A percentile compares a stretch with the other conserved stretches of the same genome.
These are phyloP conservation scores for Corynascus novoguineensis DNA, from an alignment of 495 filamentous ascomycete species.

Conservation along the genomic window DNA sequence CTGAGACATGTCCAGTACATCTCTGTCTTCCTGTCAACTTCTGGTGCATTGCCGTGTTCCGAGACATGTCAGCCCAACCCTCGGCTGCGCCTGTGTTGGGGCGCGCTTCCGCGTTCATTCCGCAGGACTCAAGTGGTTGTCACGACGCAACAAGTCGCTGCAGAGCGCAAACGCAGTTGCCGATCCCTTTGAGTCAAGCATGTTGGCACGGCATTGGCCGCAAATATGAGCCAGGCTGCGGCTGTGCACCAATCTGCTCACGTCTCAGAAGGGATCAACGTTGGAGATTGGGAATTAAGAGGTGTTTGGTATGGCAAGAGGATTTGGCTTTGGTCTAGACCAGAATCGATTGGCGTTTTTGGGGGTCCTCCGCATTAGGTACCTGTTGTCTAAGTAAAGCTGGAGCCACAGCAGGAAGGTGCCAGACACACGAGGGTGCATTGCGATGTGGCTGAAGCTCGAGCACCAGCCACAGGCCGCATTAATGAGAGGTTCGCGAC, in stretches of 20 bases:
- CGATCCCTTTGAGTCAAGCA: background rate
- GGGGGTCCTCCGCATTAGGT: too few relatives aligned
- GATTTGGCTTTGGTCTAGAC: too few relatives aligned
- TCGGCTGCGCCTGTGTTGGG: background rate
- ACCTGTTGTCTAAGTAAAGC: too few relatives aligned
- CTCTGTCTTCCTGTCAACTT: background rate
- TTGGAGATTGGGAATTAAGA: background rate
- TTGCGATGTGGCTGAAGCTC: slow-evolving; percentile 3
- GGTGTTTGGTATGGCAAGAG: too few relatives aligned
- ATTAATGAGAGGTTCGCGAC: background rate
- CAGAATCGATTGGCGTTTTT: too few relatives aligned
- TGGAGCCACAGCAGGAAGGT: background rate
- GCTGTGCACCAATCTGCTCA: background rate
- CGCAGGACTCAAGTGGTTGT: too few relatives aligned
- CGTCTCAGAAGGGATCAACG: background rate
- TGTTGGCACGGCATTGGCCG: background rate
- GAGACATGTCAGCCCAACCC: too few relatives aligned
- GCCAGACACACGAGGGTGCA: background rate
- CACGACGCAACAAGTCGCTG: background rate
- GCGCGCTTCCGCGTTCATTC: slow-evolving; percentile 1
- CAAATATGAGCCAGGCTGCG: background rate
- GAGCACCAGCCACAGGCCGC: background rate
- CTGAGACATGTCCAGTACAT: background rate
- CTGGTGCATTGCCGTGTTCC: too few relatives aligned
- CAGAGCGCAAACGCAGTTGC: background rate